These are phyloP conservation scores for Kitagawia praeruptora DNA, from an alignment of 129 eudicot genomes.

Conservation along the genomic window DNA sequence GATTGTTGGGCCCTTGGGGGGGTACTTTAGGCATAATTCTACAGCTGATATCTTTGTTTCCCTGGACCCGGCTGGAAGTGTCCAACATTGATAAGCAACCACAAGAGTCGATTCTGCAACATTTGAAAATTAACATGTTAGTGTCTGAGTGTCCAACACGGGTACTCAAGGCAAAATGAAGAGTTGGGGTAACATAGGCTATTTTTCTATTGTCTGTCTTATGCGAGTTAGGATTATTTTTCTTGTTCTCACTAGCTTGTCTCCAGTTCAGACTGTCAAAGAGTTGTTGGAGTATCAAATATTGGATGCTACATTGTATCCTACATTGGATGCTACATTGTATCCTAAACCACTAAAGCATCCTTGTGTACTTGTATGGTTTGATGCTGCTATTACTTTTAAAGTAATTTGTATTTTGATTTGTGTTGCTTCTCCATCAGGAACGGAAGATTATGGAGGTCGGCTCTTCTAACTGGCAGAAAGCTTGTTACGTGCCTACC, in stretches of 20 bases:
- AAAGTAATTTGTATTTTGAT: not conserved
- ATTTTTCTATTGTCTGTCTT: too few relatives aligned
- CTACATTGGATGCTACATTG: too few relatives aligned
- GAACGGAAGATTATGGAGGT: conserved; percentile 56
- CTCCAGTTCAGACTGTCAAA: too few relatives aligned
- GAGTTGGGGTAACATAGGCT: not conserved
- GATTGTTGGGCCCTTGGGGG: not conserved
- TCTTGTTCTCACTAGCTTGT: too few relatives aligned
- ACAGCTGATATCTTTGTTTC: not conserved
- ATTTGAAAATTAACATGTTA: not conserved
- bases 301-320: too few relatives aligned
- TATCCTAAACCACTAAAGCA: not conserved
- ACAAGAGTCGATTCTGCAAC: not conserved
- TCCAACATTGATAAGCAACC: not conserved
- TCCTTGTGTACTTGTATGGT: not conserved
- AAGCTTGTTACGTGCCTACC: conserved; percentile 70
- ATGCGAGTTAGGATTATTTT: too few relatives aligned
- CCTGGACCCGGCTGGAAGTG: not conserved
- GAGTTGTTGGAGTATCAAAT: too few relatives aligned
- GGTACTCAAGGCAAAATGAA: not conserved
- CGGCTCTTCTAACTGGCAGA: conserved; percentile 65
- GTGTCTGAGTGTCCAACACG: not conserved
- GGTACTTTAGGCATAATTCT: not conserved
- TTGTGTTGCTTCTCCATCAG: conserved; percentile 20
- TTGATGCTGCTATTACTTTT: not conserved